Base-by-base conservation (phyloP, 108 stramenopile genomes). In the Pseudonitzschia multistriata region DNA sequence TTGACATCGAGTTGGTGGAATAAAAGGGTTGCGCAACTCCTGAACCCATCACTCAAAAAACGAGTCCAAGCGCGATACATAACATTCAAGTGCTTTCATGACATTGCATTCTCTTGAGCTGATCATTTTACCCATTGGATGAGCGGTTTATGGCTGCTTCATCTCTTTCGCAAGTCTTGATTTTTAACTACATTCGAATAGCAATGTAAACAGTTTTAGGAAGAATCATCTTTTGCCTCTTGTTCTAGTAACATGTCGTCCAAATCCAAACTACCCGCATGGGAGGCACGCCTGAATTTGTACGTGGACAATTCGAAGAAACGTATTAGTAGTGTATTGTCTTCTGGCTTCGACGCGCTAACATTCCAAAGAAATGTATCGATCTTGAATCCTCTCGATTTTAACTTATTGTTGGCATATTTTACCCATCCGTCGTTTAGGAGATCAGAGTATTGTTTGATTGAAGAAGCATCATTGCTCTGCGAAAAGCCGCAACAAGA, bases 301-400 rank as follows among this genome's bases (percentile, higher is more conserved):
- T 76, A 66, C 5, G 69, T 61, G 17, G 66, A 56, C 22, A 66
- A 8, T 42, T 71, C 65, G 35, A 64, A 73, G 57, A 81, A 81
- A 10, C 80, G 80, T 68, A 81, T 77, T 13, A 81, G 40, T 37
- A 81, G 6, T 22, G 74, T 78, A 42, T 68, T 77, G 22, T 62
- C 74, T 49, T 68, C 67, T 17, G 76, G 11, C 42, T 81, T 81
- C 10, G 76, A 76, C 8, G 68, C 47, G 76, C 72, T 68, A 81
- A 40, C 70, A n/a, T n/a, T 62, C 80, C 72, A 81, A 39, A 78
- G 29, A 42, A 78, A 78, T 15, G 50, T 63, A 52, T 78, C 81
- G 17, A 82, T 28, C 30, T 71, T 65, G 42, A 82, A 64, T 42
- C 74, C 78, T 28, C 62, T 15, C 6, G 63, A 39, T 64, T 25